These are phyloP conservation scores for Candida ulmi DNA, from an alignment of 805 yeast genomes.

Conservation along the genomic window DNA sequence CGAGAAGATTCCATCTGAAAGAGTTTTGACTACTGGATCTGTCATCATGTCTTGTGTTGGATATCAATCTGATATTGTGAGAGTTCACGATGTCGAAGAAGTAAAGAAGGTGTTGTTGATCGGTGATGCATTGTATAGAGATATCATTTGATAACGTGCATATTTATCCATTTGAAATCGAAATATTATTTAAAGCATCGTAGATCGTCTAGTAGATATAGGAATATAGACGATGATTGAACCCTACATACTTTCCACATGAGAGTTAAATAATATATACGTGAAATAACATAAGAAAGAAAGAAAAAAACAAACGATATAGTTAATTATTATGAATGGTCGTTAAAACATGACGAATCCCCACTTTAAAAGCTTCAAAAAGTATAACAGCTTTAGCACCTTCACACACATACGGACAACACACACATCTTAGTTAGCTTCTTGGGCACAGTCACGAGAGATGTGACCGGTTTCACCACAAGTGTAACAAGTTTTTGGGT, in stretches of 20 bases:
- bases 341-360: conserved; percentile 13
- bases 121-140: conserved; percentile 70
- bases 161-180: too few species aligned
- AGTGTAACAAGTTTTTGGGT: conserved; percentile 34
- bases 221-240: too few species aligned
- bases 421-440: conserved; percentile 1
- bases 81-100: conserved; percentile 81
- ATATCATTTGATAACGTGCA: conserved; percentile 5
- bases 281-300: too few species aligned
- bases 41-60: conserved; percentile 68
- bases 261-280: too few species aligned
- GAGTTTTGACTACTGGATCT: conserved; percentile 75
- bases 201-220: too few species aligned
- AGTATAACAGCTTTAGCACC: neutral
- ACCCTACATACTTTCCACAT: too few species aligned
- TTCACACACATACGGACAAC: conserved; percentile 7
- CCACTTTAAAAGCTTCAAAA: conserved; percentile 5
- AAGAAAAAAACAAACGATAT: conserved; percentile 1
- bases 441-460: conserved; percentile 60
- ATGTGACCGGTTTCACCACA: conserved; percentile 72
- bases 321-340: conserved; percentile 5
- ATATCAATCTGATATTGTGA: conserved; percentile 69
- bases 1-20: conserved; percentile 47
- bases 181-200: too few species aligned
- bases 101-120: conserved; percentile 47